Evolutionary conservation across 371 early-diverging fungal species (phyloP), one percentile per base, ranked within the genome.

Genomic region (Rhizopus sp.): DNA sequence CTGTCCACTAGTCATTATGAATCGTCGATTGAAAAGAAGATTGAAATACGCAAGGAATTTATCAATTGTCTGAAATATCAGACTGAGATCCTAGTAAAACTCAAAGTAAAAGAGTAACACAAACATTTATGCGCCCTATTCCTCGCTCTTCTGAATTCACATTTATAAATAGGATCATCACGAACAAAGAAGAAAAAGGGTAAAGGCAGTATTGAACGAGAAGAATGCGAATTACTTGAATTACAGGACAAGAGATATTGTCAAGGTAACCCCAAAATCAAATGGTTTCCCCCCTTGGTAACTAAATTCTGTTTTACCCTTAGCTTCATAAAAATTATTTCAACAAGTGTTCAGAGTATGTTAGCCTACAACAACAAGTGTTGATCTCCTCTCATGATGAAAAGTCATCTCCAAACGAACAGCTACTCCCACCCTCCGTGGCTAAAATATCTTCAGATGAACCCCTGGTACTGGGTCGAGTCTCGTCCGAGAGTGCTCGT

Each of bases 321-420:
- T 41, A 85, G 83, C 65, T 80, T 31, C 80, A 77, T 37, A 78
- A 68, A 57, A 50, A 63, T 0, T 85, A 85, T 53, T 66, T 54
- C 8, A 63, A 59, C 57, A 75, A 65, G 70, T 73, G 66, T 49
- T 53, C 70, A 57, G 70, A 76, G 59, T 55, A 71, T 47, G 60
- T 75, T 4, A 68, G 60, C 46, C 57, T 71, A 4, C 78, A 77
- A 13, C 66, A 71, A 15, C 73, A 78, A 54, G 53, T 57, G 4
- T 29, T 53, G 15, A 57, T 57, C 13, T 56, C 62, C 4, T 53
- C 52, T 13, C 58, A 63, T 49, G 58, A 57, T 12, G 49, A 72
- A 69, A 40, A 52, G 54, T 31, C 68, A 68, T 53, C 69, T 17
- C 47, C 34, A 5, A 38, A 31, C 5, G 47, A 55, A 13, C 7